Evolutionary conservation across 2,329 filamentous ascomycete genomes (phyloP), one percentile per base, ranked within the genome.

Genomic region (Talaromyces atroroseus): DNA sequence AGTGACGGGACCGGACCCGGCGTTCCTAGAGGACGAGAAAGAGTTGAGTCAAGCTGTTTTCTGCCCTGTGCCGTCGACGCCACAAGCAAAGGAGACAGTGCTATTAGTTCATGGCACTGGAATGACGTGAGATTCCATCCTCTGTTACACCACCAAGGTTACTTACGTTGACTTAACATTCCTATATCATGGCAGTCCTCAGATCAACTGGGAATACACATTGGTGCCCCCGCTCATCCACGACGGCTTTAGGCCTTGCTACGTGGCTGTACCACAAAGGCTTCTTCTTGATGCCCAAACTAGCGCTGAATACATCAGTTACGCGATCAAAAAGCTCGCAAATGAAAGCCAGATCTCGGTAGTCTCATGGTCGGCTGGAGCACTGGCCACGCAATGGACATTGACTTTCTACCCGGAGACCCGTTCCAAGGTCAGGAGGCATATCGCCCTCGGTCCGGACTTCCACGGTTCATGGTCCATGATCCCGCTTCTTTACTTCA

Each of bases 281-380:
- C 47, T 49, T 36, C 29, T 49, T 36, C 18, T 36, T 8, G 47
- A 38, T 36, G 29, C 29, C 34, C 47, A 38, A 24, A 20, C 34
- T 10, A 49, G 47, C 47, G 47, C 47, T 16, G 47, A 49, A 49
- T 49, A 49, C 26, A 38, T 49, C 20, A 49, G 47, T n/a, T n/a
- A 49, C 18, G 47, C 47, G 36, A 36, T 49, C 47, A 36, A 49
- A 36, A 49, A 49, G 29, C 47, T 49, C 32, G 47, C 47, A 5
- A 16, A 24, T 10, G 29, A 16, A 6, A 4, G 12, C 16, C 47
- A 49, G 8, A 49, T 49, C 12, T 49, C 47, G 14, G 29, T 49
- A 18, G 23, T 49, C 32, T 36, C 47, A 36, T 49, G 47, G 47
- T 49, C 47, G 1, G 47, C 47, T 21, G 47, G 47, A 11, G 26